Evolutionary conservation across 208 protist species (phyloP).

Genomic region (Leishmania gerbilli): DNA sequence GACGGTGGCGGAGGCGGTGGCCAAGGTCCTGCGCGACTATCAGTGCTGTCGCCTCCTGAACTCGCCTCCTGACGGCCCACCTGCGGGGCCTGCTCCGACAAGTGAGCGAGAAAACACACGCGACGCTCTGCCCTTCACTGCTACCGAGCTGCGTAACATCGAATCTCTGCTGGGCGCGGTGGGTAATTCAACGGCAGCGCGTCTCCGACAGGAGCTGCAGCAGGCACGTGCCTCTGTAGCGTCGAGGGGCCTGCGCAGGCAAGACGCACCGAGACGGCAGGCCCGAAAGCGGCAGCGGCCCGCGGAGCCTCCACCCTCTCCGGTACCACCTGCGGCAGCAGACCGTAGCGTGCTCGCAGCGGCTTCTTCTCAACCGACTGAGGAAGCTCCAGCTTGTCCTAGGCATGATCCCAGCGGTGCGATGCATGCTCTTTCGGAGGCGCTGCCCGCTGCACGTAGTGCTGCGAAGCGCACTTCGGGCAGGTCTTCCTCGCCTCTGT

Average conservation of each 20-base stretch:
- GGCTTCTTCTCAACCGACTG: background rate
- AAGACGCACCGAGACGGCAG: constrained; percentile 17
- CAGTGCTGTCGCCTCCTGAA: background rate
- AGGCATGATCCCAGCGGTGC: background rate
- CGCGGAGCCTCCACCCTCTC: background rate
- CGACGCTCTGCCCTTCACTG: constrained; percentile 24
- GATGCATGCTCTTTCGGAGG: background rate
- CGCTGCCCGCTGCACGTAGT: background rate
- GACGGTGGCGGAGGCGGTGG: constrained; percentile 22
- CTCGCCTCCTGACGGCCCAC: background rate
- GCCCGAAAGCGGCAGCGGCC: constrained; percentile 32
- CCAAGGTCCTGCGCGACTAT: constrained; percentile 29
- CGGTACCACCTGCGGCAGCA: background rate
- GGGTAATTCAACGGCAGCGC: constrained; percentile 32
- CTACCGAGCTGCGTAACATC: constrained; percentile 59
- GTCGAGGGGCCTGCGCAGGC: constrained; percentile 6
- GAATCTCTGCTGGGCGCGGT: constrained; percentile 53
- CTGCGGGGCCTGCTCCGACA: background rate
- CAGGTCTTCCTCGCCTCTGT: background rate
- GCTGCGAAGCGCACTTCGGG: too few species aligned
- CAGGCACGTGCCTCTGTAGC: constrained; percentile 37
- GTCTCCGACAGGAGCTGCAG: constrained; percentile 32
- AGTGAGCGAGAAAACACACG: background rate
- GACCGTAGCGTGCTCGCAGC: background rate
- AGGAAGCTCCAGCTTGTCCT: background rate